Conservation (phyloP, 202 grass and related monocot species). For the Zizania palustris region DNA sequence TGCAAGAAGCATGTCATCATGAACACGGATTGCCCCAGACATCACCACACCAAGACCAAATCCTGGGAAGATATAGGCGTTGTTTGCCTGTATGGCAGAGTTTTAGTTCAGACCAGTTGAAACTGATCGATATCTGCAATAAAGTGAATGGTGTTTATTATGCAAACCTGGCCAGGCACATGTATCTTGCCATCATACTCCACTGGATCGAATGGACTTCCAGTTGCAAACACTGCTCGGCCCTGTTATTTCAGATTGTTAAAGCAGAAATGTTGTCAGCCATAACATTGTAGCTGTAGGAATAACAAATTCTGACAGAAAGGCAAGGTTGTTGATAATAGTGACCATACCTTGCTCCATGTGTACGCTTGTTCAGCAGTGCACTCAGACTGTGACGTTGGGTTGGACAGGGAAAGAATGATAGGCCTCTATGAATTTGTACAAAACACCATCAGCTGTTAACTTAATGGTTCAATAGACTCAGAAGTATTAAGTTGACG, state of each 20-base stretch:
- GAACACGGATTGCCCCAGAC: slow-evolving; percentile 81
- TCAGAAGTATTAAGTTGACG: slow-evolving; percentile 23
- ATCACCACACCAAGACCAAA: slow-evolving; percentile 95
- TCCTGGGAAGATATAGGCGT: slow-evolving; percentile 86
- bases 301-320: slow-evolving; percentile 6
- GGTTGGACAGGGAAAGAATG: slow-evolving; percentile 76
- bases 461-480: slow-evolving; percentile 33
- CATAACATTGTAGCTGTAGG: slow-evolving; percentile 16
- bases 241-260: slow-evolving; percentile 55
- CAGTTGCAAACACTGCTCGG: slow-evolving; percentile 73
- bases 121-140: slow-evolving; percentile 22
- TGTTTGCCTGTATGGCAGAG: slow-evolving; percentile 73
- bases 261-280: neutral
- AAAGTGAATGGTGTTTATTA: slow-evolving; percentile 1
- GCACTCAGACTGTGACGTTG: slow-evolving; percentile 84
- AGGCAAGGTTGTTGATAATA: neutral
- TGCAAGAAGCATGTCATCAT: slow-evolving; percentile 92
- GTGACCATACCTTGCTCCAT: slow-evolving; percentile 81
- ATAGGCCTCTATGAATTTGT: slow-evolving; percentile 59
- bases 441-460: slow-evolving; percentile 15
- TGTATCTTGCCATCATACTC: slow-evolving; percentile 69
- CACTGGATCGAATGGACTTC: slow-evolving; percentile 83
- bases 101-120: slow-evolving; percentile 9
- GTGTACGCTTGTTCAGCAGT: slow-evolving; percentile 96
- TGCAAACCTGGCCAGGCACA: slow-evolving; percentile 66